Percentiles rank a stretch among this genome's conserved stretches.
Conservation (phyloP, 768 basidiomycete genomes). For the Kwoniella botswanensis region DNA sequence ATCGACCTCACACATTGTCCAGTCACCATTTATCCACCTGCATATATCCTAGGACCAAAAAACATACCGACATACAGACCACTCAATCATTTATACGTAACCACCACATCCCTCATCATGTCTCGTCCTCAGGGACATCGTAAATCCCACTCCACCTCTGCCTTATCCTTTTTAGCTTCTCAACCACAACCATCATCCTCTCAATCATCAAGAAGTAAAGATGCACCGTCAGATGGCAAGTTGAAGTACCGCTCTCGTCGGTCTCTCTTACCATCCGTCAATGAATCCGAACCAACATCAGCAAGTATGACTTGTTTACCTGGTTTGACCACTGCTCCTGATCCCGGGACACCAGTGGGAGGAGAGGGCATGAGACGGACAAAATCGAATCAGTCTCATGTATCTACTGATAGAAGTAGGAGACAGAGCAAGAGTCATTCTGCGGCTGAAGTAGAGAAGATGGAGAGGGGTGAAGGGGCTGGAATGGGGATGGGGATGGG, state of each 20-base stretch:
- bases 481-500: not conserved
- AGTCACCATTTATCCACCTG: not conserved
- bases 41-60: not conserved
- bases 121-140: conserved; percentile 33
- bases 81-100: no score
- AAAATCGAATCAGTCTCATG: not conserved
- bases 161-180: conserved; percentile 32
- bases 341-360: not conserved
- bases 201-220: conserved; percentile 2
- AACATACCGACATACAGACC: not conserved
- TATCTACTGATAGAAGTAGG: not conserved
- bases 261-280: conserved; percentile 15
- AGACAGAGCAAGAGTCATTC: conserved; percentile 3
- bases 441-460: conserved; percentile 4
- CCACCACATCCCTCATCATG: conserved; percentile 3
- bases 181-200: conserved; percentile 5
- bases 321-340: conserved; percentile 6
- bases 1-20: no score
- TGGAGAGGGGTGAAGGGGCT: not conserved
- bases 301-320: conserved; percentile 18
- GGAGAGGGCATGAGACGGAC: conserved; percentile 3
- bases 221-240: not conserved
- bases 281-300: conserved; percentile 13
- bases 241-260: not conserved
- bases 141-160: conserved; percentile 48